Percentiles rank a stretch among this genome's conserved stretches.
Evolutionary conservation across 2,329 filamentous ascomycete species (phyloP).

Genomic region (Penicillium sp.): DNA sequence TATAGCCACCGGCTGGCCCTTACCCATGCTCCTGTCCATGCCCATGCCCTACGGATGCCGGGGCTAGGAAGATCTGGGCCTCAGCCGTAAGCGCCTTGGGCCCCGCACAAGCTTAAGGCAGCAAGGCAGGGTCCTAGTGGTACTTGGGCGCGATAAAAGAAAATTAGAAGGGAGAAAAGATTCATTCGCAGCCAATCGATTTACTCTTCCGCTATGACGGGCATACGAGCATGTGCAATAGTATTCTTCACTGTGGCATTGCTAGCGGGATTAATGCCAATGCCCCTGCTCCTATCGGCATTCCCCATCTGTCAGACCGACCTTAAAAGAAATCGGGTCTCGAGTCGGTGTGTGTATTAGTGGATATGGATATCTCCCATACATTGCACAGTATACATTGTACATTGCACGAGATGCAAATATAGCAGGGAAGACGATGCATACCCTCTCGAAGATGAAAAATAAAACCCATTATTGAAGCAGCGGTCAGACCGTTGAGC

Average conservation of each 20-base stretch:
- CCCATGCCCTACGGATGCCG: background rate
- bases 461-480: background rate
- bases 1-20: background rate
- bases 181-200: constrained; percentile 31
- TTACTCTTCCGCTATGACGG: background rate
- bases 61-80: constrained; percentile 5
- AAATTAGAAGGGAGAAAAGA: constrained; percentile 11
- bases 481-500: constrained; percentile 18
- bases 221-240: constrained; percentile 6
- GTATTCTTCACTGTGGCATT: constrained; percentile 10
- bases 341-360: background rate
- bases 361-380: background rate
- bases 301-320: background rate
- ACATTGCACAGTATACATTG: background rate
- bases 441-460: background rate
- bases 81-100: constrained; percentile 11
- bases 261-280: constrained; percentile 1
- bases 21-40: background rate
- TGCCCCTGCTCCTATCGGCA: background rate
- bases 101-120: constrained; percentile 19
- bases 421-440: background rate
- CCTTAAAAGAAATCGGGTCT: no score
- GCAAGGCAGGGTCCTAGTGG: constrained; percentile 7
- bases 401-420: background rate
- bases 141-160: constrained; percentile 17